Evolutionary conservation across 257 asterid species (phyloP), one percentile per base, ranked within the genome.

Genomic region (Solanum habrochaites): DNA sequence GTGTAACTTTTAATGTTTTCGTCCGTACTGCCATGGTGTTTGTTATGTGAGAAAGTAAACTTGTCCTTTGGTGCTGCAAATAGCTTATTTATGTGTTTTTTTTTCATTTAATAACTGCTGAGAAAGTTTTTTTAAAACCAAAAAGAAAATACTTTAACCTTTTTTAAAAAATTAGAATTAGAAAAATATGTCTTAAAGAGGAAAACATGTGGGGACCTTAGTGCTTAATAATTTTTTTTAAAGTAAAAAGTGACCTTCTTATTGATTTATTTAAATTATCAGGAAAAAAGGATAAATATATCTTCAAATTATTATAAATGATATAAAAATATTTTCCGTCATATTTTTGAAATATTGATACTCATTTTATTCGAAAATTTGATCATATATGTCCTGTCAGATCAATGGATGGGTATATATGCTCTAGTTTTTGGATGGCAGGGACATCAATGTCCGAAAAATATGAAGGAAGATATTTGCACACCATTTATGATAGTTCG

Each of bases 61-160:
- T 42, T 69, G 83, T 40, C 60, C 60, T n/a, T 75, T 40, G 49
- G 83, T 75, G 83, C 83, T 15, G 39, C 83, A 78, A 45, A 25
- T 25, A 25, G 64, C 83, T 78, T 7, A 9, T 43, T 78, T 75
- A 11, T 21, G 11, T 12, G 40, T 40, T 32, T 32, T 31, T 3
- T 39, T 74, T 11, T 69, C 40, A 70, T 20, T 49, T 12, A 40
- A 74, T 67, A 27, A 75, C 35, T 7, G 35, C 58, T 13, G 60
- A 75, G 83, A 75, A 40, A 42, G 8, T 72, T 39, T 31, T 21
- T 73, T 23, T 14, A 15, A 72, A 42, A n/a, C 31, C 4, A 27
- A 45, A 78, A 45, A 8, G 23, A 45, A 35, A 78, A 14, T 4
- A 31, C 9, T 43, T 45, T 43, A 45, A 77, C 16, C 9, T 8